A percentile compares a stretch with the other conserved stretches of the same genome.
Evolutionary conservation across 345 rosid genomes (phyloP).

Genomic region (Barbarea vulgaris): DNA sequence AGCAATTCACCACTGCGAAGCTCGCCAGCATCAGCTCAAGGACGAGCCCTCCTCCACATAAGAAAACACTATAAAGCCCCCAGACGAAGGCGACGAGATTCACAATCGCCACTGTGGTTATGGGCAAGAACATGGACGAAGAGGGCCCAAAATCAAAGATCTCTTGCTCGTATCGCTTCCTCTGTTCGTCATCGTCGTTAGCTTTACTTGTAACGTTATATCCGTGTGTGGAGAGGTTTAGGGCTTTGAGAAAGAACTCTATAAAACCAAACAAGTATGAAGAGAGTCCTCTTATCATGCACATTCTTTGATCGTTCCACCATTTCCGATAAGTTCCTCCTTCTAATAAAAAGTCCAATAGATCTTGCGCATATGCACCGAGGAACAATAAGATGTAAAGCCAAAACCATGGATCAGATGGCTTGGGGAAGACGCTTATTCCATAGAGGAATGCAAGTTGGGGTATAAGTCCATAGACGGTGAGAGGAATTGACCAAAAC

Average conservation of each 20-base stretch:
- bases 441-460: constrained; percentile 59
- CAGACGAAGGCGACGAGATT: constrained; percentile 48
- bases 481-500: constrained; percentile 51
- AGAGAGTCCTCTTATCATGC: constrained; percentile 55
- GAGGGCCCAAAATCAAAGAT: constrained; percentile 62
- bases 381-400: constrained; percentile 62
- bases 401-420: constrained; percentile 62
- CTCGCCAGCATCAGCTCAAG: constrained; percentile 52
- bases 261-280: constrained; percentile 44
- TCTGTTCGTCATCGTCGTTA: constrained; percentile 52
- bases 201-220: constrained; percentile 70
- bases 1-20: constrained; percentile 51
- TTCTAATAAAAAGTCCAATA: constrained; percentile 43
- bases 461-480: constrained; percentile 61
- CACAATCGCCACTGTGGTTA: constrained; percentile 51
- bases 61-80: constrained; percentile 35
- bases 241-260: constrained; percentile 50
- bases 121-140: constrained; percentile 56
- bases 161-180: constrained; percentile 56
- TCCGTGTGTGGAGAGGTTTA: constrained; percentile 51
- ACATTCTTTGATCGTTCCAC: constrained; percentile 79
- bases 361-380: constrained; percentile 61
- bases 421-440: constrained; percentile 56
- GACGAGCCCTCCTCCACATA: constrained; percentile 28
- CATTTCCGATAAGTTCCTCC: constrained; percentile 58